These are phyloP conservation scores for Yamadazyma spencermartinsiae DNA, from an alignment of 1,139 yeast species.

Conservation along the genomic window DNA sequence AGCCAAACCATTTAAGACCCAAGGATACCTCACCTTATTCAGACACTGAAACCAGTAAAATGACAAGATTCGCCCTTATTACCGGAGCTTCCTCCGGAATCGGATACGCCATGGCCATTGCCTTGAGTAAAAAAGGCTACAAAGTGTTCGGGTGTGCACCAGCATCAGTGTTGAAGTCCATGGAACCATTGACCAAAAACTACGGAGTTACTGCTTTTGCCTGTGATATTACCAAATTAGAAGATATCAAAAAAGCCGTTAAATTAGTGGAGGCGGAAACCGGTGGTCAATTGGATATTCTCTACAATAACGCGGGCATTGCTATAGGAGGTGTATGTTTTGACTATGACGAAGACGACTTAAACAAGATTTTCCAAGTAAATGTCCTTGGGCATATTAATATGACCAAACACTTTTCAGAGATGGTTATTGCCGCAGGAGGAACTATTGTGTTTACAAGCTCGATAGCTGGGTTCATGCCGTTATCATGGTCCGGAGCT, in stretches of 20 bases:
- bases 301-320: conserved; percentile 34
- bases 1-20: too few species aligned
- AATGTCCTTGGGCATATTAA: conserved; percentile 36
- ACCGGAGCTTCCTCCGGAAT: conserved; percentile 40
- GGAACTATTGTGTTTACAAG: conserved; percentile 34
- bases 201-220: conserved; percentile 28
- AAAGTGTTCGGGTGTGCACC: conserved; percentile 32
- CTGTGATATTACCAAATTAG: conserved; percentile 29
- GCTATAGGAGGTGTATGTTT: conserved; percentile 28
- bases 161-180: conserved; percentile 15
- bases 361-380: conserved; percentile 24
- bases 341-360: conserved; percentile 24
- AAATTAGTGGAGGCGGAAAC: conserved; percentile 21
- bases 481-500: conserved; percentile 30
- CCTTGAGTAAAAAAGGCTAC: conserved; percentile 28
- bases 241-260: conserved; percentile 23
- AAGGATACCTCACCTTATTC: too few species aligned
- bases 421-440: conserved; percentile 13
- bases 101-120: conserved; percentile 29
- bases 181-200: conserved; percentile 15
- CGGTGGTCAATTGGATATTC: conserved; percentile 25
- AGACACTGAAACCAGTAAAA: too few species aligned
- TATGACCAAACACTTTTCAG: conserved; percentile 31
- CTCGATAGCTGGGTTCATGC: conserved; percentile 32
- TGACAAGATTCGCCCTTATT: conserved; percentile 23